These are phyloP conservation scores for Backusella parvicylindrica DNA, from an alignment of 192 early-diverging fungal genomes.

Conservation along the genomic window DNA sequence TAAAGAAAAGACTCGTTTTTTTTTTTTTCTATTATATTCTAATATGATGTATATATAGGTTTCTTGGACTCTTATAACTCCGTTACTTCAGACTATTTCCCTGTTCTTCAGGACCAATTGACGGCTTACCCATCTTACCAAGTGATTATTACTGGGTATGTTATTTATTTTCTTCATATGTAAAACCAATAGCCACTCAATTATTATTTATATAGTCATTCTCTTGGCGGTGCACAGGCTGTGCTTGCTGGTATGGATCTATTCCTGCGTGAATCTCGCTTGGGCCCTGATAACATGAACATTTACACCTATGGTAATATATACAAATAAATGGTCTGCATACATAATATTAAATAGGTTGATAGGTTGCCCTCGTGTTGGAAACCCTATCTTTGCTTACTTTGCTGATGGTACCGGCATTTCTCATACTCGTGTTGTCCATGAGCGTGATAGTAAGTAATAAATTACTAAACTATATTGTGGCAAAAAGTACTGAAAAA, in stretches of 20 bases:
- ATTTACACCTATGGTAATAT: constrained; percentile 25
- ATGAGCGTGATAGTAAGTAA: constrained; percentile 13
- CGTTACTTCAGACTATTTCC: not conserved
- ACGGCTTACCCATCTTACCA: constrained; percentile 11
- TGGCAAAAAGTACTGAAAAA: not conserved
- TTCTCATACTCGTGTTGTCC: not conserved
- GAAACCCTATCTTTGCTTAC: constrained; percentile 9
- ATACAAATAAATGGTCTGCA: not conserved
- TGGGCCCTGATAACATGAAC: constrained; percentile 14
- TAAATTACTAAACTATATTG: not conserved
- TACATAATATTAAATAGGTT: not conserved
- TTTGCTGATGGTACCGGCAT: constrained; percentile 6
- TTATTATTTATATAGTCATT: constrained; percentile 16
- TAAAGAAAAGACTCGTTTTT: not conserved
- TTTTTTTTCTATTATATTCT: not conserved
- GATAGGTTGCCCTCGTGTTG: constrained; percentile 9
- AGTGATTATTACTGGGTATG: constrained; percentile 23
- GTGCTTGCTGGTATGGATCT: constrained; percentile 26
- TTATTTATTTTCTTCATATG: not conserved
- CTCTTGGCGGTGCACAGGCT: constrained; percentile 29
- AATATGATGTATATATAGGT: not conserved
- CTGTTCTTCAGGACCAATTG: not conserved
- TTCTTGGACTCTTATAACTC: constrained; percentile 17
- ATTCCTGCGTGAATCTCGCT: constrained; percentile 3
- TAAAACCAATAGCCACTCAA: not conserved